Percentiles rank a stretch among this genome's conserved stretches.
These are phyloP conservation scores for Lachnellula occidentalis DNA, from an alignment of 2,329 filamentous ascomycete genomes.

Conservation along the genomic window DNA sequence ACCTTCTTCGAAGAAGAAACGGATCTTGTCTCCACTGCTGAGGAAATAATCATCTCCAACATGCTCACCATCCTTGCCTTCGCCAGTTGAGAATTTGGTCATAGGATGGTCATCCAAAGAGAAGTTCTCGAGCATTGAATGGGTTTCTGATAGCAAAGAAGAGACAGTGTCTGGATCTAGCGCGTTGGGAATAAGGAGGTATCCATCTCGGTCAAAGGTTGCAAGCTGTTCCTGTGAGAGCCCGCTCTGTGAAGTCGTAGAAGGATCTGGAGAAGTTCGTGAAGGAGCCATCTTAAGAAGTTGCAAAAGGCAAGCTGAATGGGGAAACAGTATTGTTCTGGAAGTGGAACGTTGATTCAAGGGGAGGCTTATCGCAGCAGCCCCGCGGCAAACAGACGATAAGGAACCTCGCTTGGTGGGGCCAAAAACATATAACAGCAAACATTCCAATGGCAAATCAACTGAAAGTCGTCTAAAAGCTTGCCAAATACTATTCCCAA, in stretches of 20 bases:
- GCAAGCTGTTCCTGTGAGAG: slow-evolving; percentile 67
- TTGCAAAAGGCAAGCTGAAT: neutral
- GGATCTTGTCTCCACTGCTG: slow-evolving; percentile 79
- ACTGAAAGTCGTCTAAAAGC: neutral
- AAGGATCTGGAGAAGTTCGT: slow-evolving; percentile 16
- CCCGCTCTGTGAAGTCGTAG: slow-evolving; percentile 34
- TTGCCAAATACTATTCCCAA: too few relatives aligned
- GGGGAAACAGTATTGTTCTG: too few relatives aligned
- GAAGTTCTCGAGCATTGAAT: slow-evolving; percentile 68
- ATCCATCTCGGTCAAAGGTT: slow-evolving; percentile 77
- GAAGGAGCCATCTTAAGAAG: slow-evolving; percentile 20
- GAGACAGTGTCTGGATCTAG: slow-evolving; percentile 61
- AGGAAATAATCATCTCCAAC: slow-evolving; percentile 85
- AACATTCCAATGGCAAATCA: neutral
- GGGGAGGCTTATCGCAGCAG: neutral
- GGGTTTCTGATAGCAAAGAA: slow-evolving; percentile 68
- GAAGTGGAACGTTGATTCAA: too few relatives aligned
- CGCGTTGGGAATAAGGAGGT: slow-evolving; percentile 78
- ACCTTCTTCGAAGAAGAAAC: slow-evolving; percentile 93
- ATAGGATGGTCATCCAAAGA: slow-evolving; percentile 80
- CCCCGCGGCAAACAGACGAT: neutral
- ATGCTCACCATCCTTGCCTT: slow-evolving; percentile 36
- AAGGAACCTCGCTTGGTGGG: neutral
- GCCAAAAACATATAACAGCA: neutral
- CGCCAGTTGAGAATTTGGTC: slow-evolving; percentile 88